A percentile compares a stretch with the other conserved stretches of the same genome.
These are phyloP conservation scores for Ceratocystis cacaofunesta DNA, from an alignment of 2,329 filamentous ascomycete genomes.

Conservation along the genomic window DNA sequence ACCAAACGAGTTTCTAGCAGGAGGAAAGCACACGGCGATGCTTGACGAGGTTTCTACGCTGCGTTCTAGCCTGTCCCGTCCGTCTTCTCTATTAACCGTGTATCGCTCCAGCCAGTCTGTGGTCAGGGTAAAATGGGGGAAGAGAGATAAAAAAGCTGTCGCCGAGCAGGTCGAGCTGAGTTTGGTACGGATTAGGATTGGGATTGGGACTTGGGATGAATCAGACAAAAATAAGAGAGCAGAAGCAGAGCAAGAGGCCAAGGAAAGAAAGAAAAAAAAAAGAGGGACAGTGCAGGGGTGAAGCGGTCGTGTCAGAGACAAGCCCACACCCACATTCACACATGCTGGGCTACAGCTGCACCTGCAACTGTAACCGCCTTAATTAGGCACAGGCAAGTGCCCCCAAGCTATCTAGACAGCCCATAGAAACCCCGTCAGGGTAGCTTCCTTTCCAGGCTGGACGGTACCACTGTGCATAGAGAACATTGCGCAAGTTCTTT, in stretches of 20 bases:
- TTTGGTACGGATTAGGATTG: constrained; percentile 1
- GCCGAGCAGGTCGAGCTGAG: not conserved
- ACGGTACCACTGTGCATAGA: too few relatives aligned
- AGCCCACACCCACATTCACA: not conserved
- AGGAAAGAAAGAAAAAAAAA: not conserved
- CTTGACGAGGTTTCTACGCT: not conserved
- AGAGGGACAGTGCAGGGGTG: not conserved
- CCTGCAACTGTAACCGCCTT: not conserved
- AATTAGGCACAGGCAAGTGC: not conserved
- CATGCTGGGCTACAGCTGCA: not conserved
- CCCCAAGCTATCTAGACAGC: too few relatives aligned
- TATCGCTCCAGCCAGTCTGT: not conserved
- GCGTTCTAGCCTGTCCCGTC: too few relatives aligned
- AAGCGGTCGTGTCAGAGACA: not conserved
- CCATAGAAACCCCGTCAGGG: too few relatives aligned
- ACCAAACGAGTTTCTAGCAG: too few relatives aligned
- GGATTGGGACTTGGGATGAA: constrained; percentile 3
- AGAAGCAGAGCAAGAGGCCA: not conserved
- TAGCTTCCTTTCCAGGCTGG: too few relatives aligned
- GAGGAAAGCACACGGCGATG: not conserved
- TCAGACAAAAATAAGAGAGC: not conserved
- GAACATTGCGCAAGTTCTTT: too few relatives aligned
- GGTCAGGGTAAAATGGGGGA: not conserved
- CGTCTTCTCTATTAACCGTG: not conserved
- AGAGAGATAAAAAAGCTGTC: not conserved